Percentiles rank a stretch among this genome's conserved stretches.
These are phyloP conservation scores for Saksenaea vasiformis DNA, from an alignment of 371 early-diverging fungal genomes.

Conservation along the genomic window DNA sequence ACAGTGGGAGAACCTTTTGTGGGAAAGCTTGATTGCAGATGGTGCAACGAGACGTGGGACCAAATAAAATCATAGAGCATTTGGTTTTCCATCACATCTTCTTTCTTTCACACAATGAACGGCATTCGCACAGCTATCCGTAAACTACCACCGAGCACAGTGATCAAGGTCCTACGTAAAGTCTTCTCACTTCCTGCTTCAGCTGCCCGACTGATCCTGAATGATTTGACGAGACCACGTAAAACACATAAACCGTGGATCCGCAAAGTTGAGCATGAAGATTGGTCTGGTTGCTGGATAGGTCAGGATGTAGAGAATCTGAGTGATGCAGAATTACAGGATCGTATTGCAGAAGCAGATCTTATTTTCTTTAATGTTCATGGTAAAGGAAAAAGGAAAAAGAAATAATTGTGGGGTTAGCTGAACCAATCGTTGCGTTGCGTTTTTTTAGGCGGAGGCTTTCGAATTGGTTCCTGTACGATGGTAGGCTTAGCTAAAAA, in stretches of 20 bases:
- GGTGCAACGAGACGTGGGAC: background rate
- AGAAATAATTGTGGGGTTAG: background rate
- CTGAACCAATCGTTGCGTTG: conserved; percentile 6
- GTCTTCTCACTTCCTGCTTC: conserved; percentile 40
- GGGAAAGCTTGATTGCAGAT: background rate
- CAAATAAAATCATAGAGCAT: background rate
- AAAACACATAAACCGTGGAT: conserved; percentile 45
- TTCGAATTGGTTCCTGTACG: conserved; percentile 36
- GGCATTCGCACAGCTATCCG: conserved; percentile 36
- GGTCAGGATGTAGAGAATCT: conserved; percentile 33
- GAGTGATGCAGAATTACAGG: conserved; percentile 18
- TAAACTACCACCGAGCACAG: conserved; percentile 39
- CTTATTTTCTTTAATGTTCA: conserved; percentile 46
- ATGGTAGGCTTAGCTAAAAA: conserved; percentile 12
- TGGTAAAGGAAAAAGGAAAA: conserved; percentile 21
- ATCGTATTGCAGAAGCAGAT: conserved; percentile 35
- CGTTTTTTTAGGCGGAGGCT: conserved; percentile 34
- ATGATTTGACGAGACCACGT: conserved; percentile 43
- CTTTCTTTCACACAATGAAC: conserved; percentile 28
- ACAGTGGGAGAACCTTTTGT: background rate
- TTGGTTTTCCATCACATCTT: conserved; percentile 9
- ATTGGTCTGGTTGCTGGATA: conserved; percentile 50
- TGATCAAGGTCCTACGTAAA: conserved; percentile 39
- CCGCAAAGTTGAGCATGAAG: conserved; percentile 32
- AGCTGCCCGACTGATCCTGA: conserved; percentile 39